Evolutionary conservation across 805 yeast species (phyloP), one percentile per base, ranked within the genome.

Genomic region (Kazachstania kunashirensis): DNA sequence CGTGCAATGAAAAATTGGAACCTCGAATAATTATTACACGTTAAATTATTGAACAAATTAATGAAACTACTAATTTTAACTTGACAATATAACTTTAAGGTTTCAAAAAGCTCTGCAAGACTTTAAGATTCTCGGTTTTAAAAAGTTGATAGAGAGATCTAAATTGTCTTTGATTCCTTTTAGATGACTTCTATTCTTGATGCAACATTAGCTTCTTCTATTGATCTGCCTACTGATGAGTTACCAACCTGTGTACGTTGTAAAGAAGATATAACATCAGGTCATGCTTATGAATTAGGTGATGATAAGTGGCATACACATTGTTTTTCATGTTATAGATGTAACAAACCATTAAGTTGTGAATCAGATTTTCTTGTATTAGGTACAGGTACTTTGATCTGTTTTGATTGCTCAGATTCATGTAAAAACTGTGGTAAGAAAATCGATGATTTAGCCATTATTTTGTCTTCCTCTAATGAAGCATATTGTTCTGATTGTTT

Each of bases 281-380:
- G 96, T 23, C 94, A 88, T 46, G 97, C 97, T 3, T 92, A 85
- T 55, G 97, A 89, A 56, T 66, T 89, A 34, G 95, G 95, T 17
- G 94, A 82, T 19, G 89, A 85, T 54, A 75, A 95, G 45, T 92
- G 98, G 98, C 98, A 92, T 58, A 81, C 85, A 39, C 73, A 81
- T 44, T 92, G 98, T 61, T 92, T 92, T 62, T 70, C 77, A 32
- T 92, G 98, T 61, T 81, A 94, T 37, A 80, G 80, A 47, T 92
- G 98, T 59, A 67, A 72, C 25, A 71, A 75, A 48, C 71, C 78
- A 25, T 64, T 92, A 38, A 95, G 94, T 18, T 83, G 94, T 44
- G 81, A 85, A 50, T 79, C 94, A 17, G 88, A 88, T 58, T 84
- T 92, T 58, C 65, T 92, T 36, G 96, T 89, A 2, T 66, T 92